A percentile compares a stretch with the other conserved stretches of the same genome.
Conservation (phyloP, 495 filamentous ascomycete genomes). For the Xylaria longipes region DNA sequence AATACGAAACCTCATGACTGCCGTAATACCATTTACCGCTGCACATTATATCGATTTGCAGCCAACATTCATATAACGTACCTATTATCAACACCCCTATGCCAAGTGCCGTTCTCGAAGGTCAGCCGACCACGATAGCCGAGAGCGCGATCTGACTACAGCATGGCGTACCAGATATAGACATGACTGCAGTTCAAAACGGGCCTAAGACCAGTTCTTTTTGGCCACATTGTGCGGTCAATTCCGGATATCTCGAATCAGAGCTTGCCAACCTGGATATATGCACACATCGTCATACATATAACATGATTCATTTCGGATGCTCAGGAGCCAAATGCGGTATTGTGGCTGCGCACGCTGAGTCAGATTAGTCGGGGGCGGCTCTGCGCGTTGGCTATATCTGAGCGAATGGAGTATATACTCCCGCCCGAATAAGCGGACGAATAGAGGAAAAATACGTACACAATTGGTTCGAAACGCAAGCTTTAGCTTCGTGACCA, state of each 20-base stretch:
- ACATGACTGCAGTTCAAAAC: slow-evolving; percentile 26
- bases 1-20: not conserved
- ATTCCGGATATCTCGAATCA: slow-evolving; percentile 11
- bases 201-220: not conserved
- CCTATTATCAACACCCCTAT: not conserved
- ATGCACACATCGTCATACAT: slow-evolving; percentile 3
- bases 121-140: slow-evolving; percentile 25
- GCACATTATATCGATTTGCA: not conserved
- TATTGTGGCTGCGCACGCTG: slow-evolving; percentile 13
- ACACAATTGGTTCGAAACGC: not conserved
- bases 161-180: slow-evolving; percentile 20
- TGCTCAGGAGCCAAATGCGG: slow-evolving; percentile 8
- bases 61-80: not conserved
- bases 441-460: not conserved
- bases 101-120: slow-evolving; percentile 8
- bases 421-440: not conserved
- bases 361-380: slow-evolving; percentile 22
- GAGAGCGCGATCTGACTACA: slow-evolving; percentile 27
- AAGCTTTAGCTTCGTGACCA: not conserved
- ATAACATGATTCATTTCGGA: slow-evolving; percentile 15
- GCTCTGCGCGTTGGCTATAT: slow-evolving; percentile 17
- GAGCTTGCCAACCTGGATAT: not conserved
- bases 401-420: not conserved
- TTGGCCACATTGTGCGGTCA: slow-evolving; percentile 12
- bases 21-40: not conserved